phyloP scores from a whole-genome alignment of 2,329 filamentous ascomycete genomes.

The Paecilomyces variotii region DNA sequence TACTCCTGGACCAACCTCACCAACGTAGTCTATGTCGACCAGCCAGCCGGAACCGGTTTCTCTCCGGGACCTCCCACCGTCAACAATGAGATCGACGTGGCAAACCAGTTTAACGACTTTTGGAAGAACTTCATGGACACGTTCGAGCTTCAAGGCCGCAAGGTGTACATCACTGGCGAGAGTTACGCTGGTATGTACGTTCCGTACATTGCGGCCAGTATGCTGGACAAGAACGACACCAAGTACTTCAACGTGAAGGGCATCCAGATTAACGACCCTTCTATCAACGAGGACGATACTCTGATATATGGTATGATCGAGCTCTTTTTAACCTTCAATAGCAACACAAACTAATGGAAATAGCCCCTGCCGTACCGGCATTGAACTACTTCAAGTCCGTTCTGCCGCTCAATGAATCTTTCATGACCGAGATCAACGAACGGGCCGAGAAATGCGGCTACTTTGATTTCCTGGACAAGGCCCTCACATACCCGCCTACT shows the following conservation, averaged over 20 bases:
- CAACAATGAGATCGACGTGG: constrained; percentile 58
- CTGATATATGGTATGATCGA: constrained; percentile 38
- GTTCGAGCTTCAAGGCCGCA: constrained; percentile 59
- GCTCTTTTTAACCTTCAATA: background rate
- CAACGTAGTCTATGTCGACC: constrained; percentile 57
- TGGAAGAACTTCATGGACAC: constrained; percentile 67
- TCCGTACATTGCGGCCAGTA: constrained; percentile 64
- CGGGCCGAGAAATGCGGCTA: constrained; percentile 38
- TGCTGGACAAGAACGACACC: constrained; percentile 61
- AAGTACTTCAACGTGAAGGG: constrained; percentile 60
- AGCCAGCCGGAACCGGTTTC: constrained; percentile 56
- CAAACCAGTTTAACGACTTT: constrained; percentile 66
- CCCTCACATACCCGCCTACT: constrained; percentile 58
- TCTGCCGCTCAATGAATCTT: constrained; percentile 36
- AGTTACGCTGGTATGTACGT: constrained; percentile 62
- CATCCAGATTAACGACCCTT: constrained; percentile 66
- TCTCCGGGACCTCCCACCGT: constrained; percentile 57
- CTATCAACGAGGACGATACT: constrained; percentile 47
- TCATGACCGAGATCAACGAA: constrained; percentile 29
- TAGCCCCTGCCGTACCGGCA: constrained; percentile 33
- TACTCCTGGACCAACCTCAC: constrained; percentile 66
- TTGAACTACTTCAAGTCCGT: constrained; percentile 33
- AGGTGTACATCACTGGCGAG: constrained; percentile 67
- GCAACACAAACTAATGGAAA: background rate
- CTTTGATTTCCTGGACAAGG: constrained; percentile 33